phyloP scores from a whole-genome alignment of 139 green algal species.

The Closterium sp. region DNA sequence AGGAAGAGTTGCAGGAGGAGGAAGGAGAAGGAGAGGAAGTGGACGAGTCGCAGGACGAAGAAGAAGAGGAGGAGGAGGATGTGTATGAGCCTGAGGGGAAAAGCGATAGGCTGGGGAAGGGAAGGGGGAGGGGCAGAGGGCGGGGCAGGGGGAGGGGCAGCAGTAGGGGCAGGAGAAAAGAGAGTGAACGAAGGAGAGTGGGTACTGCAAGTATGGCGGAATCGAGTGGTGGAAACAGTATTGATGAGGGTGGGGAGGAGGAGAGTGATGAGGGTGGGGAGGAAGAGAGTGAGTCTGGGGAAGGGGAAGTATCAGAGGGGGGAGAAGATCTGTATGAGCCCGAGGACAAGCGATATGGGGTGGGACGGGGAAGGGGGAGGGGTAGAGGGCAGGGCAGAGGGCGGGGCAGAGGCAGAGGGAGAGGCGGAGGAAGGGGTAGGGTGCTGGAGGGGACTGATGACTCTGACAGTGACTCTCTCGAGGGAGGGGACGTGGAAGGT shows the following conservation, averaged over 20 bases:
- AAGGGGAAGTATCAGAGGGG: background rate
- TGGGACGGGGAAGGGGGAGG: background rate
- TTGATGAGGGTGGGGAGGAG: background rate
- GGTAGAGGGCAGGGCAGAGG: constrained; percentile 15
- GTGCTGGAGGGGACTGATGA: constrained; percentile 33
- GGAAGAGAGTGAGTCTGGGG: background rate
- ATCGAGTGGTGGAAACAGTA: background rate
- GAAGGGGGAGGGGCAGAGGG: too few relatives aligned
- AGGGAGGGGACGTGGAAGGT: too few relatives aligned
- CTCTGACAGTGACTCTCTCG: background rate
- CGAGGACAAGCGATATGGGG: background rate
- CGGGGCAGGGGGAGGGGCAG: too few relatives aligned
- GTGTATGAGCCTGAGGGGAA: too few relatives aligned
- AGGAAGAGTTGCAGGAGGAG: background rate
- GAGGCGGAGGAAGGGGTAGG: constrained; percentile 25
- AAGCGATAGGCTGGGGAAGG: too few relatives aligned
- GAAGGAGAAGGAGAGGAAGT: too few relatives aligned
- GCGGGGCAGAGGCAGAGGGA: constrained; percentile 39
- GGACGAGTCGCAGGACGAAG: too few relatives aligned
- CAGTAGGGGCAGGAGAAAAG: too few relatives aligned
- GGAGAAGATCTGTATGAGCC: background rate
- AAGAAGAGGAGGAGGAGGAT: background rate
- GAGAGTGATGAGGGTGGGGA: background rate
- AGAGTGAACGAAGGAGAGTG: too few relatives aligned
- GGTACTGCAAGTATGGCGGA: too few relatives aligned